phyloP scores from a whole-genome alignment of 1,139 yeast species.

The Debaryomyces udenii region DNA sequence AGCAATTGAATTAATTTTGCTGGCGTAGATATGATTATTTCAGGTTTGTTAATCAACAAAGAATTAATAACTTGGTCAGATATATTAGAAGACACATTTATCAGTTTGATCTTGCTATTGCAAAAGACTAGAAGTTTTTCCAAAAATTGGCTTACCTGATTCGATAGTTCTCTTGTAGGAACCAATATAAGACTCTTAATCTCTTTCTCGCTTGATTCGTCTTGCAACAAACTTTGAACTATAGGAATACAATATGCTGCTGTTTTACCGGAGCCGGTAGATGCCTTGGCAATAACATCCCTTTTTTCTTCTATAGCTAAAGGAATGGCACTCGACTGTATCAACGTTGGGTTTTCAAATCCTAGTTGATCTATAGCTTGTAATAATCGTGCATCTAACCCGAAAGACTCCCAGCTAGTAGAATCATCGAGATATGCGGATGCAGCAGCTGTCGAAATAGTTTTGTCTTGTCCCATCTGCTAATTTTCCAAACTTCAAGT shows the following conservation, averaged over 20 bases:
- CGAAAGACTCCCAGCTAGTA: conserved; percentile 69
- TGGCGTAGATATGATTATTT: conserved; percentile 86
- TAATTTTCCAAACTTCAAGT: background rate
- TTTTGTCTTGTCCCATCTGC: conserved; percentile 12
- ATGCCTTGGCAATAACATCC: conserved; percentile 85
- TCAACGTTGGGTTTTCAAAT: conserved; percentile 81
- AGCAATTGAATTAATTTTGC: conserved; percentile 67
- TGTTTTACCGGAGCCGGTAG: conserved; percentile 91
- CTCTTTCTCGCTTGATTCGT: conserved; percentile 27
- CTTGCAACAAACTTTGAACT: conserved; percentile 61
- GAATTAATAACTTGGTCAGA: conserved; percentile 76
- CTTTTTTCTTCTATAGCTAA: conserved; percentile 83
- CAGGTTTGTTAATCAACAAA: conserved; percentile 72
- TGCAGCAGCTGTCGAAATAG: conserved; percentile 39
- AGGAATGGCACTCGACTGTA: conserved; percentile 91
- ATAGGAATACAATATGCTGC: conserved; percentile 84
- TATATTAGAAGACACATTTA: conserved; percentile 74
- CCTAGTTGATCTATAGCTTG: conserved; percentile 88
- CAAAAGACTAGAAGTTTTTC: conserved; percentile 72
- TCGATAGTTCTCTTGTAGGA: conserved; percentile 84
- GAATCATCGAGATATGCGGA: conserved; percentile 71
- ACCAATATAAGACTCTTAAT: conserved; percentile 68
- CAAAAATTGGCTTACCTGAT: conserved; percentile 76
- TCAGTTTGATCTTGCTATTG: conserved; percentile 62
- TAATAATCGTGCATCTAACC: conserved; percentile 75